Percentiles rank a stretch among this genome's conserved stretches.
Conservation (phyloP, 1,284 basidiomycete species). For the Gomphus bonarii region DNA sequence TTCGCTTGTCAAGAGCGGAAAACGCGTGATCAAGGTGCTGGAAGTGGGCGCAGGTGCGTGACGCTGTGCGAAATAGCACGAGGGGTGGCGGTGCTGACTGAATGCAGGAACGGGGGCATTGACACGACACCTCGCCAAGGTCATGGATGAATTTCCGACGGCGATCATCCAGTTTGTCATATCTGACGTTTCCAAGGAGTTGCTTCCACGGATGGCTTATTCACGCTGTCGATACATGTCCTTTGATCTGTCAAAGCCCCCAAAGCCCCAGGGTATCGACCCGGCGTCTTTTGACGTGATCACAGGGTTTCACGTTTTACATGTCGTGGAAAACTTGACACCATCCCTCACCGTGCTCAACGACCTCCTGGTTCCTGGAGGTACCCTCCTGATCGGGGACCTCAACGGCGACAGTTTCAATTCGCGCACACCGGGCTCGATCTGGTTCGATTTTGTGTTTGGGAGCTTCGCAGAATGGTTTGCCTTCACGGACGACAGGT, state of each 20-base stretch:
- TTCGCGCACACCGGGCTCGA: background rate
- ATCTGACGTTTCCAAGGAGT: slow-evolving; percentile 15
- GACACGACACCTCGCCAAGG: slow-evolving; percentile 4
- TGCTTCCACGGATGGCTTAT: slow-evolving; percentile 15
- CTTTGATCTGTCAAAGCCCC: background rate
- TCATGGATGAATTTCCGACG: slow-evolving; percentile 11
- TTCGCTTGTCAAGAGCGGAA: slow-evolving; percentile 11
- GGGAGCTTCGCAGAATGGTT: slow-evolving; percentile 16
- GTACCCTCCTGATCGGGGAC: slow-evolving; percentile 14
- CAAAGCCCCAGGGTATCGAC: slow-evolving; percentile 15
- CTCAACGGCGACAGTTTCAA: background rate
- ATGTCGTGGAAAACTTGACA: slow-evolving; percentile 12
- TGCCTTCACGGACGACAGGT: slow-evolving; percentile 10
- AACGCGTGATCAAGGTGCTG: slow-evolving; percentile 17
- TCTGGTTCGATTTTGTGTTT: slow-evolving; percentile 15
- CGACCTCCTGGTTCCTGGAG: slow-evolving; percentile 16
- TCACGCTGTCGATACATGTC: slow-evolving; percentile 3
- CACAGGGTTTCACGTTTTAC: slow-evolving; percentile 17
- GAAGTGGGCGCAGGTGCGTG: slow-evolving; percentile 19
- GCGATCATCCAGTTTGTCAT: slow-evolving; percentile 17
- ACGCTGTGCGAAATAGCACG: background rate
- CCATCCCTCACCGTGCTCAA: slow-evolving; percentile 11
- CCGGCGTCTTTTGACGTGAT: slow-evolving; percentile 18
- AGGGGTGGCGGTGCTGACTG: background rate
- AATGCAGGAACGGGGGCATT: background rate